A percentile compares a stretch with the other conserved stretches of the same genome.
Conservation (phyloP, 2,329 filamentous ascomycete genomes). For the Thelonectria olida region DNA sequence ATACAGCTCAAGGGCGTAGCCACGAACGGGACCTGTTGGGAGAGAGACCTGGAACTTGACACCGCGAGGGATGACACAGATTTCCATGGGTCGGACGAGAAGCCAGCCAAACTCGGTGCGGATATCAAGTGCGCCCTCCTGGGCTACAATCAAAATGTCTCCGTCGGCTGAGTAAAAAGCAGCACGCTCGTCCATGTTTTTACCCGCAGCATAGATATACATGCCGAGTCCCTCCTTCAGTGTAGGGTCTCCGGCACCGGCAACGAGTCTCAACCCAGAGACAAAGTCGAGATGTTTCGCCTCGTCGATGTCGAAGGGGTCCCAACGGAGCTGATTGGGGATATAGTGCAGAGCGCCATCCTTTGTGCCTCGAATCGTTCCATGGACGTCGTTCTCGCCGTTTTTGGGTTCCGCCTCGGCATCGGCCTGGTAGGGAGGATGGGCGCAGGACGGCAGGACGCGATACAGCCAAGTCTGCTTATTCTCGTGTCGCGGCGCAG, state of each 20-base stretch:
- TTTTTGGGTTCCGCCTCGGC: slow-evolving; percentile 37
- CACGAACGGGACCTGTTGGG: slow-evolving; percentile 67
- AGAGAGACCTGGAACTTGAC: slow-evolving; percentile 79
- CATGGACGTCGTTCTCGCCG: slow-evolving; percentile 34
- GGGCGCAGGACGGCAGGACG: slow-evolving; percentile 71
- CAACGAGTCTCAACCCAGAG: slow-evolving; percentile 72
- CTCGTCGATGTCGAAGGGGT: slow-evolving; percentile 79
- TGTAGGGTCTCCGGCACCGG: slow-evolving; percentile 81
- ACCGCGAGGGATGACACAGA: slow-evolving; percentile 78
- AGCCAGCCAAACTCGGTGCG: slow-evolving; percentile 80
- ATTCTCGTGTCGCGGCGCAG: slow-evolving; percentile 73
- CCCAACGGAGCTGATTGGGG: slow-evolving; percentile 87
- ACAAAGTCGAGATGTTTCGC: slow-evolving; percentile 59
- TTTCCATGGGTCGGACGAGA: slow-evolving; percentile 81
- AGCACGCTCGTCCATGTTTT: slow-evolving; percentile 76
- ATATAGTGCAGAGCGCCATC: slow-evolving; percentile 46
- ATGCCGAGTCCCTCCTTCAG: slow-evolving; percentile 84
- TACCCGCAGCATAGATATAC: slow-evolving; percentile 81
- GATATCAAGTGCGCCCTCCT: slow-evolving; percentile 78
- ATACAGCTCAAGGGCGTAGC: slow-evolving; percentile 81
- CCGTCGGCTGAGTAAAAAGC: slow-evolving; percentile 89
- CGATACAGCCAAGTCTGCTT: slow-evolving; percentile 79
- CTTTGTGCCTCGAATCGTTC: slow-evolving; percentile 29
- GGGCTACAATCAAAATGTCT: slow-evolving; percentile 79
- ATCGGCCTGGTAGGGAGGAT: slow-evolving; percentile 64